Percentiles rank a stretch among this genome's conserved stretches.
Evolutionary conservation across 768 basidiomycete genomes (phyloP).

Genomic region (Pleurotus pulmonarius): DNA sequence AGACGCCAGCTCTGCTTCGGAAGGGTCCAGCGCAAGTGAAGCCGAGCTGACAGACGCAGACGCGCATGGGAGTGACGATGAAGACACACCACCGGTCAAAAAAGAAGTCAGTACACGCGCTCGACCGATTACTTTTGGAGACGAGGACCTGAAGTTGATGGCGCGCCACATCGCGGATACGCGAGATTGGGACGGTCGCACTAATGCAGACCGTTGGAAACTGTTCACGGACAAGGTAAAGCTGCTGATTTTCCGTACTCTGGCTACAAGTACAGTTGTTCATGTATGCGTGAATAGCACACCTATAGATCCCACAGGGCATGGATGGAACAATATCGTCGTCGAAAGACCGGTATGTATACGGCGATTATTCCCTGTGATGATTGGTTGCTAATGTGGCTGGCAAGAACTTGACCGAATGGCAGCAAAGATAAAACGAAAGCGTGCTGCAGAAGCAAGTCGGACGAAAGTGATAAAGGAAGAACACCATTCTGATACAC

Average conservation of each 20-base stretch:
- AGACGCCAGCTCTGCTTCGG: slow-evolving; percentile 16
- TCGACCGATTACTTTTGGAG: slow-evolving; percentile 35
- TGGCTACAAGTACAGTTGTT: slow-evolving; percentile 5
- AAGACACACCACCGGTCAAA: slow-evolving; percentile 18
- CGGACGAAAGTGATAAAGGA: background rate
- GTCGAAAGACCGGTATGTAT: slow-evolving; percentile 43
- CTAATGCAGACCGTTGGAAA: slow-evolving; percentile 49
- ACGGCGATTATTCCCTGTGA: background rate
- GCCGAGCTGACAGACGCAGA: slow-evolving; percentile 21
- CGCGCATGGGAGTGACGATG: slow-evolving; percentile 26
- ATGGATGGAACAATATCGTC: slow-evolving; percentile 61
- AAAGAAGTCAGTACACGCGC: background rate
- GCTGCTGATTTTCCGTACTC: background rate
- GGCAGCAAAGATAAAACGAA: slow-evolving; percentile 32
- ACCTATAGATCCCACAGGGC: slow-evolving; percentile 51
- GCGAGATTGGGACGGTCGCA: slow-evolving; percentile 39
- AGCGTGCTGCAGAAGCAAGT: slow-evolving; percentile 1
- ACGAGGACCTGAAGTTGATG: slow-evolving; percentile 59
- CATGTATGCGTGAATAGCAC: slow-evolving; percentile 31
- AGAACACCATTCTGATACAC: slow-evolving; percentile 14
- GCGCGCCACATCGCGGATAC: slow-evolving; percentile 55
- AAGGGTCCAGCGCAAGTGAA: slow-evolving; percentile 16
- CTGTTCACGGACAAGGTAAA: slow-evolving; percentile 48
- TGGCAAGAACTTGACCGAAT: slow-evolving; percentile 30
- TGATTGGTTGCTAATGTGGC: background rate